Base-by-base conservation (phyloP, 2,329 filamentous ascomycete species). In the Blastomyces gilchristii region DNA sequence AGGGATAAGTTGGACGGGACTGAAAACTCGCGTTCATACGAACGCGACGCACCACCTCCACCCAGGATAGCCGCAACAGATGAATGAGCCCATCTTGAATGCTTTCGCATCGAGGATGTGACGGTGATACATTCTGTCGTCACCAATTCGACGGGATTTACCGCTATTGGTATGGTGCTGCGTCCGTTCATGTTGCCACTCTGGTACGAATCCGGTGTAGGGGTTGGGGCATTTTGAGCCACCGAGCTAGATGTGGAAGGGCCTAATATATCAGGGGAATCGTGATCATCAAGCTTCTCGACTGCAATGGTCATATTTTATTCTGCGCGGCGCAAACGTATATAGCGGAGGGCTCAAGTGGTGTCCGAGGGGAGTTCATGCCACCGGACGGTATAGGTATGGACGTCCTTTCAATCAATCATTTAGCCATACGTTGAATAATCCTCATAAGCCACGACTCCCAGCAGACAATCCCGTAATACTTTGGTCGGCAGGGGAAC, bases 111-210 rank as follows among this genome's bases (percentile, higher is more conserved):
- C 65, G 92, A 91, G 66, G 93, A 97, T 16, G 94, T 97, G 78
- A 99, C 93, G 56, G 92, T 93, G 73, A 97, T 97, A 77, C 94
- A 99, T 86, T 99, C 94, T 77, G 93, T 96, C 67, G 96, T 96
- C 68, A 99, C 91, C 70, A 99, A 81, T 58, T 91, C 92, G 63
- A 96, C 87, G 1, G 92, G 91, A 71, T 96, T 90, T 68, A 96
- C 88, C 53, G 92, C 90, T 66, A 96, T 90, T 25, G 64, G 62
- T 39, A 63, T 61, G 53, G 62, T 54, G 28, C 18, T 57, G 28
- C 37, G n/a, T 47, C 37, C 52, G 11, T 49, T 18, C 52, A 62
- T 62, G 28, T 62, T 57, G 41, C 41, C 52, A 47, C 41, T 34
- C 28, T 28, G 12, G 22, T 41, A 34, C 9, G 22, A 34, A 39